Evolutionary conservation across 108 stramenopile species (phyloP).

Genomic region (Fistulifera pelliculosa): DNA sequence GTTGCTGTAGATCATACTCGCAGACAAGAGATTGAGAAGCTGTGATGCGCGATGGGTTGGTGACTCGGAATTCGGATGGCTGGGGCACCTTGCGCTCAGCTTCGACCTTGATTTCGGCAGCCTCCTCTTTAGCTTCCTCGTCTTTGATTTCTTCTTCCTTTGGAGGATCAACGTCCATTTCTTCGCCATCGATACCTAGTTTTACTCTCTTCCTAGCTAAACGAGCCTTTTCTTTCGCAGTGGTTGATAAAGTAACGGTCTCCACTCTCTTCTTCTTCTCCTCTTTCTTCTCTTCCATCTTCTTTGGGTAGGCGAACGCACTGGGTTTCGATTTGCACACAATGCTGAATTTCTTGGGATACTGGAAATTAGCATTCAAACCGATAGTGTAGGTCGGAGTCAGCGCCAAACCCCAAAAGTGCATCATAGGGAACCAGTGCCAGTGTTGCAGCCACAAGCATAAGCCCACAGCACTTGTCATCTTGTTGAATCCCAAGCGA

Average conservation of each 20-base stretch:
- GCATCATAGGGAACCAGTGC: constrained; percentile 99
- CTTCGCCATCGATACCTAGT: constrained; percentile 26
- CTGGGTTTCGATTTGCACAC: constrained; percentile 88
- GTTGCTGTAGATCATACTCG: constrained; percentile 65
- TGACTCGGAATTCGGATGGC: constrained; percentile 60
- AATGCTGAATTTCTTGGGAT: constrained; percentile 89
- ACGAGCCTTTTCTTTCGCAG: constrained; percentile 93
- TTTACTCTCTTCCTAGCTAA: constrained; percentile 87
- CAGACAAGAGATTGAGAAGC: constrained; percentile 65
- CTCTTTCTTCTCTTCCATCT: constrained; percentile 96
- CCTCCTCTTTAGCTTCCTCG: constrained; percentile 48
- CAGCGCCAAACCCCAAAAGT: constrained; percentile 91
- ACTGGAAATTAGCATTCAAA: constrained; percentile 91
- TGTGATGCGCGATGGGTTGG: constrained; percentile 79
- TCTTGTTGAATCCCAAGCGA: constrained; percentile 91
- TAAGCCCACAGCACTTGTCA: constrained; percentile 89
- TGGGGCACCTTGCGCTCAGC: constrained; percentile 70
- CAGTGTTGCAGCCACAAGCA: constrained; percentile 97
- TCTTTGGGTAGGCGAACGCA: constrained; percentile 94
- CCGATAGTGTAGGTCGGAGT: constrained; percentile 95
- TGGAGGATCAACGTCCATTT: constrained; percentile 72
- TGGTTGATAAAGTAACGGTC: constrained; percentile 94
- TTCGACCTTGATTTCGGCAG: constrained; percentile 51
- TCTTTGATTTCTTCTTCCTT: constrained; percentile 41
- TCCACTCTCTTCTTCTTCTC: constrained; percentile 96